These are phyloP conservation scores for Aspergillus aculeatinus DNA, from an alignment of 2,329 filamentous ascomycete genomes.

Conservation along the genomic window DNA sequence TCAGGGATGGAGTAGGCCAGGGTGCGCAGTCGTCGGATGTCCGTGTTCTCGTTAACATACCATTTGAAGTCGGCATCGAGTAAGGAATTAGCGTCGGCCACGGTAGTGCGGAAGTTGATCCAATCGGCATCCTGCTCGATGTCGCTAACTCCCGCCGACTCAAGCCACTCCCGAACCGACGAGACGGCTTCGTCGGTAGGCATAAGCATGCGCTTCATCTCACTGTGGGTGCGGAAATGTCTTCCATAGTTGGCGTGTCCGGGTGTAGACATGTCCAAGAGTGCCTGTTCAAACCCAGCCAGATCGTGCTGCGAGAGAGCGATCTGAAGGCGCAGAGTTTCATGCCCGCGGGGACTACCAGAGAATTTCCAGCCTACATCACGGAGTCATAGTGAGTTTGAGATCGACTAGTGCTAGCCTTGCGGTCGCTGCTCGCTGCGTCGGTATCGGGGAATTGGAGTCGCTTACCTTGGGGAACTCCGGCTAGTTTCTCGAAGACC, in stretches of 20 bases:
- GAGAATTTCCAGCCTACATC: conserved; percentile 34
- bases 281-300: conserved; percentile 44
- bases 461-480: conserved; percentile 35
- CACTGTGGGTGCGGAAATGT: conserved; percentile 48
- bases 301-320: conserved; percentile 38
- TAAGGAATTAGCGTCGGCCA: conserved; percentile 38
- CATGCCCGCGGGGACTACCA: conserved; percentile 24
- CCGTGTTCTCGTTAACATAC: conserved; percentile 31
- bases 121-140: conserved; percentile 39
- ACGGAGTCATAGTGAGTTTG: not conserved
- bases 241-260: conserved; percentile 49
- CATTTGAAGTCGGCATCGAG: conserved; percentile 42
- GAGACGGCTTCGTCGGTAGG: conserved; percentile 43
- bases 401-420: too few relatives aligned
- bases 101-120: conserved; percentile 39
- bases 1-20: conserved; percentile 43
- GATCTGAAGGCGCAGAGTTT: conserved; percentile 35
- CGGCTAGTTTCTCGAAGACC: conserved; percentile 36
- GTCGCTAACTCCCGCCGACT: conserved; percentile 38
- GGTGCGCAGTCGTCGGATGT: conserved; percentile 38
- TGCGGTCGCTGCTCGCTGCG: not conserved
- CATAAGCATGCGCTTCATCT: conserved; percentile 51
- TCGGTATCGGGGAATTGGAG: not conserved
- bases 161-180: conserved; percentile 50
- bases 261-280: conserved; percentile 53